These are phyloP conservation scores for Spathaspora girioi DNA, from an alignment of 805 yeast genomes.

Conservation along the genomic window DNA sequence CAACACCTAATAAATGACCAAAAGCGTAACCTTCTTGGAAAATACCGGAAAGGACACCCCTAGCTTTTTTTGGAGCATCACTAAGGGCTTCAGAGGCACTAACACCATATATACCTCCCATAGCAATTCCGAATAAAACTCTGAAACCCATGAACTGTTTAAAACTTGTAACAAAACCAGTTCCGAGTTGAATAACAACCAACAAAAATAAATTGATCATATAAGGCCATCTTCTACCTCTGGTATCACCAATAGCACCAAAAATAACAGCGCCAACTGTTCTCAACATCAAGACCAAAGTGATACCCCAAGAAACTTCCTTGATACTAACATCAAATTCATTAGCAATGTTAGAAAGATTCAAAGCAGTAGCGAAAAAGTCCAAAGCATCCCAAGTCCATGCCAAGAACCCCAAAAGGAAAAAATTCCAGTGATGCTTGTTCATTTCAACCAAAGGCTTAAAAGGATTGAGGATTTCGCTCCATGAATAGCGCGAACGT, in stretches of 20 bases:
- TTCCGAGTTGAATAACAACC: slow-evolving; percentile 58
- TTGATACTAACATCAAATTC: slow-evolving; percentile 41
- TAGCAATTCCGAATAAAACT: slow-evolving; percentile 62
- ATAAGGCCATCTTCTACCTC: slow-evolving; percentile 69
- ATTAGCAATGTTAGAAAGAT: slow-evolving; percentile 48
- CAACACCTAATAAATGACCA: slow-evolving; percentile 62
- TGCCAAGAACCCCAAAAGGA: slow-evolving; percentile 55
- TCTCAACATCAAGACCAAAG: slow-evolving; percentile 67
- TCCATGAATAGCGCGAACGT: slow-evolving; percentile 29
- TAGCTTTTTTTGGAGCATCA: slow-evolving; percentile 55
- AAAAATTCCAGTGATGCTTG: slow-evolving; percentile 51
- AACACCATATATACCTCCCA: slow-evolving; percentile 71
- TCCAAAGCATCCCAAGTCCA: slow-evolving; percentile 78
- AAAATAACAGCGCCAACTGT: slow-evolving; percentile 68
- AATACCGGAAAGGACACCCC: slow-evolving; percentile 61
- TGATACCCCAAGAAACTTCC: slow-evolving; percentile 69
- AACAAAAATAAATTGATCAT: slow-evolving; percentile 44
- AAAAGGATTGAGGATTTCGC: slow-evolving; percentile 44
- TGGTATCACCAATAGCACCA: slow-evolving; percentile 58
- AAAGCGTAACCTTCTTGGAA: slow-evolving; percentile 58
- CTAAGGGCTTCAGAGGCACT: slow-evolving; percentile 66
- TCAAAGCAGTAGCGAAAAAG: slow-evolving; percentile 60
- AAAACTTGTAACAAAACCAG: slow-evolving; percentile 62
- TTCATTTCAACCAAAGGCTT: slow-evolving; percentile 35
- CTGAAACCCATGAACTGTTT: slow-evolving; percentile 57